Evolutionary conservation across 495 filamentous ascomycete species (phyloP).

Genomic region (Oidiodendron maius): DNA sequence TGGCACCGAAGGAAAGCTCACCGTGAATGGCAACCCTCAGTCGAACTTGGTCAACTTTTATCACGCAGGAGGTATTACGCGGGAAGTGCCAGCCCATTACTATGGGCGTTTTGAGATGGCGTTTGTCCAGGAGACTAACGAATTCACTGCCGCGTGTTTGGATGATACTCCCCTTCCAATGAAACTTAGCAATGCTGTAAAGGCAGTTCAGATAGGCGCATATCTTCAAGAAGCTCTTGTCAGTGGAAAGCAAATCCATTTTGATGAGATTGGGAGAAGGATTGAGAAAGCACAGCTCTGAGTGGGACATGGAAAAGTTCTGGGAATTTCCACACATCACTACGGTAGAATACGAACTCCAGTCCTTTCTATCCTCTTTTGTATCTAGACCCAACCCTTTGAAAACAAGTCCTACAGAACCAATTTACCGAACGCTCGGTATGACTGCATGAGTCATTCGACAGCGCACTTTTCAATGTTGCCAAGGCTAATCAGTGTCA

Average conservation of each 20-base stretch:
- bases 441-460: no score
- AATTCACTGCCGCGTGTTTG: constrained; percentile 51
- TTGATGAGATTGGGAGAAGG: neutral
- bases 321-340: no score
- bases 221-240: neutral
- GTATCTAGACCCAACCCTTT: no score
- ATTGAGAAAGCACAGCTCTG: neutral
- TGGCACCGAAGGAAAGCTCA: constrained; percentile 54
- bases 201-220: constrained; percentile 53
- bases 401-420: no score
- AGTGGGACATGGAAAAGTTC: no score
- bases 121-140: constrained; percentile 58
- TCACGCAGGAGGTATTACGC: constrained; percentile 39
- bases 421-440: no score
- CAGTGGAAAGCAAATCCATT: neutral
- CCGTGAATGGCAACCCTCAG: constrained; percentile 48
- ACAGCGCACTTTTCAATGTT: no score
- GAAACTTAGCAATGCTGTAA: constrained; percentile 45
- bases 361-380: no score
- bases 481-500: no score
- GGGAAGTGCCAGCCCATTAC: constrained; percentile 54
- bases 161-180: constrained; percentile 48
- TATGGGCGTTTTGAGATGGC: constrained; percentile 58
- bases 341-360: no score
- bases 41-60: constrained; percentile 46